Conservation (phyloP, 257 asterid genomes). For the Penstemon davidsonii region DNA sequence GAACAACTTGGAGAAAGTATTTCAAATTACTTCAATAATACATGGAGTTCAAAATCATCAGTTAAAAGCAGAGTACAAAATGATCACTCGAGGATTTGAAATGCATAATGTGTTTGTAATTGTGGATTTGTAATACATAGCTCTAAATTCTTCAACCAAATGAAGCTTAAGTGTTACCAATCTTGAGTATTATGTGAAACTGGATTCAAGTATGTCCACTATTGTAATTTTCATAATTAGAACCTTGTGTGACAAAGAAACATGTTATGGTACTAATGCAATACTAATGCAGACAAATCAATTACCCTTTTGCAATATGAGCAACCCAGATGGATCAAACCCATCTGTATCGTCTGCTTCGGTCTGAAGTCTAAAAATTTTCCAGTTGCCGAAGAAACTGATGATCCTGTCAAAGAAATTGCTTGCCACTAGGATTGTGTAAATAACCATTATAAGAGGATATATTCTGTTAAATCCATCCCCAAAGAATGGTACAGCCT, state of each 20-base stretch:
- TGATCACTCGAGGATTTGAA: no score
- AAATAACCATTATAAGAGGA: constrained; percentile 97
- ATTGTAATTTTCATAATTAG: neutral
- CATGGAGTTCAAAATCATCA: no score
- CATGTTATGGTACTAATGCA: constrained; percentile 4
- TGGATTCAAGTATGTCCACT: neutral
- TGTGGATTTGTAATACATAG: no score
- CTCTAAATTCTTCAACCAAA: no score
- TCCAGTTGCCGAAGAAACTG: constrained; percentile 93
- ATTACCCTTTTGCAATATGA: constrained; percentile 87
- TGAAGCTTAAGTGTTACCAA: neutral
- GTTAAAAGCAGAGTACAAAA: no score
- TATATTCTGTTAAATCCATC: constrained; percentile 86
- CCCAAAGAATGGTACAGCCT: constrained; percentile 94
- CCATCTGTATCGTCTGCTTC: constrained; percentile 92
- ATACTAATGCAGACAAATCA: constrained; percentile 9
- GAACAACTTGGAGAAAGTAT: no score
- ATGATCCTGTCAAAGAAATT: constrained; percentile 87
- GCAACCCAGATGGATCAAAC: constrained; percentile 94
- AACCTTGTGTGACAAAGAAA: constrained; percentile 8
- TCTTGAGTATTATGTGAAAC: constrained; percentile 15
- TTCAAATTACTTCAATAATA: no score
- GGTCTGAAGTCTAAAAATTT: constrained; percentile 63
- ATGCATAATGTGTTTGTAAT: no score
- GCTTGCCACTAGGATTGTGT: constrained; percentile 89